Evolutionary conservation across 257 asterid species (phyloP).

Genomic region (Ophiorrhiza pumila): DNA sequence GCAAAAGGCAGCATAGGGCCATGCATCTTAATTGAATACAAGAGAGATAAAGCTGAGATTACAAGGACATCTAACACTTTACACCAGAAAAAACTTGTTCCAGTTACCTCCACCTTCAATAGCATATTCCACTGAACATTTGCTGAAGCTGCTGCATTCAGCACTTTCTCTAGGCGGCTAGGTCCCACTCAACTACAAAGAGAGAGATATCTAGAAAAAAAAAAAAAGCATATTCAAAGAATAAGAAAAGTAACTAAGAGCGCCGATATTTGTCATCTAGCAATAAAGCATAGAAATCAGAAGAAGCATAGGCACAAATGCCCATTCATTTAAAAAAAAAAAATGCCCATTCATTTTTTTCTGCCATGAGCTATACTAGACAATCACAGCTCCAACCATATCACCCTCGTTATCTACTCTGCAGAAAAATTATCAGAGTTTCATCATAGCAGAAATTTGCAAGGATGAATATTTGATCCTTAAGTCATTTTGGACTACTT

Average conservation of each 20-base stretch:
- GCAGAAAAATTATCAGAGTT: neutral
- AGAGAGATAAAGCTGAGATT: neutral
- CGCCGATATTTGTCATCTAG: neutral
- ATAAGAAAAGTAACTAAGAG: neutral
- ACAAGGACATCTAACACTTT: constrained; percentile 6
- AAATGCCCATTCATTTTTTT: neutral
- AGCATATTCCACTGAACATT: constrained; percentile 18
- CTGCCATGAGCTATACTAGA: neutral
- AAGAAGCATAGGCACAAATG: no score
- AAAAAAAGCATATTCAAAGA: neutral
- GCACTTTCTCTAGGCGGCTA: constrained; percentile 15
- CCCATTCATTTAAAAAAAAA: neutral
- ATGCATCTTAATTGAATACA: constrained; percentile 1
- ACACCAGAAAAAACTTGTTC: constrained; percentile 20
- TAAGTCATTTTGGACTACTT: neutral
- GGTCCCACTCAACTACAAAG: constrained; percentile 7
- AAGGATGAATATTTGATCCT: neutral
- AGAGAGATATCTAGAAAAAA: neutral
- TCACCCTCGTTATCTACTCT: neutral
- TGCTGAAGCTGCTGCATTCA: constrained; percentile 19
- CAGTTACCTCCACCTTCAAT: constrained; percentile 32
- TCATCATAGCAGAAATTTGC: neutral
- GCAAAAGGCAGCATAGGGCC: neutral
- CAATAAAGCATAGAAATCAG: neutral
- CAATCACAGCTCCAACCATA: neutral